Conservation (phyloP, 2,329 filamentous ascomycete species). For the Pseudogymnoascus sp. region DNA sequence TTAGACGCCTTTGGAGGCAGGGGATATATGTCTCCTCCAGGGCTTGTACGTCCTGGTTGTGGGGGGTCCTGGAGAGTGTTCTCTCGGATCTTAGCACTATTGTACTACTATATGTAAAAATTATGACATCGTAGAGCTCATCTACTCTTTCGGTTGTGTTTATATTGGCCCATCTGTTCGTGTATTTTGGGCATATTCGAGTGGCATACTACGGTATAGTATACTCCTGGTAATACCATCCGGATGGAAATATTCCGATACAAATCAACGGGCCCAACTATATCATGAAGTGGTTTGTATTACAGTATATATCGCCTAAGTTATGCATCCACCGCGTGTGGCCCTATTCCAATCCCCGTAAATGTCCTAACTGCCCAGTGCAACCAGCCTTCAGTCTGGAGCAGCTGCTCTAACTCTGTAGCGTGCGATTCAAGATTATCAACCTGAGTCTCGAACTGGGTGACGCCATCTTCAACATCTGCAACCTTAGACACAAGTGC, state of each 20-base stretch:
- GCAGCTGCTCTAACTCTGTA: slow-evolving; percentile 47
- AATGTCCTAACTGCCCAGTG: slow-evolving; percentile 28
- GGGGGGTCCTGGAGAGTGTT: not conserved
- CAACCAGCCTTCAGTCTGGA: slow-evolving; percentile 27
- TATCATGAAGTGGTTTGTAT: not conserved
- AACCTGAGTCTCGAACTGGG: slow-evolving; percentile 73
- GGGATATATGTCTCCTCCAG: not conserved
- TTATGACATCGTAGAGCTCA: not conserved
- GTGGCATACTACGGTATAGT: not conserved
- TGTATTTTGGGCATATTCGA: not conserved
- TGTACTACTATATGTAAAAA: slow-evolving; percentile 4
- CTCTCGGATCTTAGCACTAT: not conserved
- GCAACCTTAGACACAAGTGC: slow-evolving; percentile 71
- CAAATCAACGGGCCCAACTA: not conserved
- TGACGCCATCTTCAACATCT: slow-evolving; percentile 78
- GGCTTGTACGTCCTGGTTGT: not conserved
- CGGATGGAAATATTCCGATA: not conserved
- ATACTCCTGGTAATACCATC: not conserved
- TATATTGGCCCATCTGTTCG: not conserved
- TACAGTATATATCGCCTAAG: not conserved
- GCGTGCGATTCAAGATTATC: slow-evolving; percentile 60
- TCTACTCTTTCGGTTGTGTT: not conserved
- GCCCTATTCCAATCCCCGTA: slow-evolving; percentile 28
- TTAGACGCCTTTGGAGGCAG: not conserved
- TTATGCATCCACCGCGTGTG: slow-evolving; percentile 11